These are phyloP conservation scores for Exserohilum rostratum DNA, from an alignment of 2,329 filamentous ascomycete genomes.

Conservation along the genomic window DNA sequence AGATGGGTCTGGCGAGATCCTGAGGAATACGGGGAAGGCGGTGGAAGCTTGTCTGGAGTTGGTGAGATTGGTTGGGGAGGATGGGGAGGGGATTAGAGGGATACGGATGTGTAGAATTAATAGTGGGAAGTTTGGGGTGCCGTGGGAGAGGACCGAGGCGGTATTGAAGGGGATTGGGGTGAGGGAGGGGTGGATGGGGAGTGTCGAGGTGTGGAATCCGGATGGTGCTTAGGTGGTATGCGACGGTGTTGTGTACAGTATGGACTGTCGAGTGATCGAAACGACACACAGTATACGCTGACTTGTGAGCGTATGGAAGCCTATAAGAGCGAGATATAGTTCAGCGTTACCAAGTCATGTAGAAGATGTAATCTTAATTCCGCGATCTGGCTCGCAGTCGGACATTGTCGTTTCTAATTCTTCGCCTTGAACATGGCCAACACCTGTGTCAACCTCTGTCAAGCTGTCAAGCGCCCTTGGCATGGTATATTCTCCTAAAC, in stretches of 20 bases:
- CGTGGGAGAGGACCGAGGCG: constrained; percentile 58
- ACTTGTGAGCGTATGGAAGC: neutral
- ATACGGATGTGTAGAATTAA: constrained; percentile 63
- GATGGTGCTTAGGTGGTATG: neutral
- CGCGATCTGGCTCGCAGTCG: neutral
- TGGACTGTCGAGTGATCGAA: too few species aligned
- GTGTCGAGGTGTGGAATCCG: constrained; percentile 38
- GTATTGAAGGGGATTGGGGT: constrained; percentile 46
- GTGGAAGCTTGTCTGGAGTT: constrained; percentile 56
- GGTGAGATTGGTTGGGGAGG: constrained; percentile 34
- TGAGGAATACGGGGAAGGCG: constrained; percentile 57
- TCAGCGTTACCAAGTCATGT: neutral
- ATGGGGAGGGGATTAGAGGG: constrained; percentile 10
- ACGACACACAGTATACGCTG: neutral
- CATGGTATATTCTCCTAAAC: constrained; percentile 9
- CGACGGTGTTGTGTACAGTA: neutral
- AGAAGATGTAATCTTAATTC: neutral
- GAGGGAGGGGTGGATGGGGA: constrained; percentile 26
- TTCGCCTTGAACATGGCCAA: neutral
- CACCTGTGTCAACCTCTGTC: neutral
- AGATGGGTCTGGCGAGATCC: constrained; percentile 53
- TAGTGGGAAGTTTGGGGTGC: constrained; percentile 62
- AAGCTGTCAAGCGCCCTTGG: neutral
- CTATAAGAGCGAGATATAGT: neutral
- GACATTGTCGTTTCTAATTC: too few species aligned